A percentile compares a stretch with the other conserved stretches of the same genome.
These are phyloP conservation scores for Hypericum androsaemum DNA, from an alignment of 345 rosid genomes.

Conservation along the genomic window DNA sequence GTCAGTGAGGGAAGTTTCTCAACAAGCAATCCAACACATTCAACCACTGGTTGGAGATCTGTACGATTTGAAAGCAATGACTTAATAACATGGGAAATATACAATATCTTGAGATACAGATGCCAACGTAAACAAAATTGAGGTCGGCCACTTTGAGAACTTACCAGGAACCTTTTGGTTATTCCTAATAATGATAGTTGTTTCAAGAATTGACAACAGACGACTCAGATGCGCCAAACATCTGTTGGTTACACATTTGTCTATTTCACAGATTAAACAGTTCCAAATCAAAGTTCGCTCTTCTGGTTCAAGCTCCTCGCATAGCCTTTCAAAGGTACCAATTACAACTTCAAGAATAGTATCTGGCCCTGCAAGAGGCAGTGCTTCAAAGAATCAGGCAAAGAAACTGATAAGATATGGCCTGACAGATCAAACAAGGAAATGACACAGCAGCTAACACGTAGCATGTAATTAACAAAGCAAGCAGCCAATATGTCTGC, in stretches of 20 bases:
- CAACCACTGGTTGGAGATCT: conserved; percentile 53
- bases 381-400: not conserved
- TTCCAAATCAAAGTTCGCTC: conserved; percentile 44
- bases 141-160: conserved; percentile 11
- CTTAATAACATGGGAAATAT: too few relatives aligned
- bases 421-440: not conserved
- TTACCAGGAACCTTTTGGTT: conserved; percentile 47
- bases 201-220: conserved; percentile 44
- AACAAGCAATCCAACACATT: conserved; percentile 34
- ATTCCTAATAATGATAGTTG: conserved; percentile 36
- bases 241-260: conserved; percentile 20
- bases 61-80: conserved; percentile 14
- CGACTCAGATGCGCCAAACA: conserved; percentile 32
- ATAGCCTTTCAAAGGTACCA: conserved; percentile 43
- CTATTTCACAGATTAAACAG: conserved; percentile 44
- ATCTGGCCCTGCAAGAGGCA: conserved; percentile 36
- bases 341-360: conserved; percentile 51
- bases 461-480: not conserved
- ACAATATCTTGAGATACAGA: too few relatives aligned
- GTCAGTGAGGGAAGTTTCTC: conserved; percentile 30
- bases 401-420: not conserved
- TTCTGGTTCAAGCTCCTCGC: conserved; percentile 43
- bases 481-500: too few relatives aligned
- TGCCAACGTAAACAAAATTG: conserved; percentile 5
- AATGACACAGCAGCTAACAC: not conserved